Percentiles rank a stretch among this genome's conserved stretches.
Evolutionary conservation across 495 filamentous ascomycete species (phyloP).

Genomic region (Tuber indicum): DNA sequence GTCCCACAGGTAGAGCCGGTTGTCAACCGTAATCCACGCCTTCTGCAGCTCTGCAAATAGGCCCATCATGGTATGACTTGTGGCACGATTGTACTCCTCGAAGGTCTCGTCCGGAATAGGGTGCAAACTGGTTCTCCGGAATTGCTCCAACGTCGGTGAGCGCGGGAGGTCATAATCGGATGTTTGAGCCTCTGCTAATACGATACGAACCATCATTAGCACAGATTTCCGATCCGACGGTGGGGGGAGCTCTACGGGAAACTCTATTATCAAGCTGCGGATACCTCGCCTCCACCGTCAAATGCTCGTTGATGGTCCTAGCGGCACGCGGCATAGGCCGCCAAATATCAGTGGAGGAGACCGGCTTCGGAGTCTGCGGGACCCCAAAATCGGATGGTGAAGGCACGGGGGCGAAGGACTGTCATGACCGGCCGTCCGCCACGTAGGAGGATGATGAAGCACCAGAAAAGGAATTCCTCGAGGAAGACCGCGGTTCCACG

Average conservation of each 20-base stretch:
- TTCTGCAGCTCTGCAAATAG: slow-evolving; percentile 88
- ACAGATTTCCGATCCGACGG: slow-evolving; percentile 4
- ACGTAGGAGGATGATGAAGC: slow-evolving; percentile 8
- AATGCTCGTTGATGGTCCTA: slow-evolving; percentile 69
- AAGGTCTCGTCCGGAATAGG: slow-evolving; percentile 83
- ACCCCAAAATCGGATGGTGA: neutral
- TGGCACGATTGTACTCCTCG: slow-evolving; percentile 75
- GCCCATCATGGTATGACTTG: slow-evolving; percentile 81
- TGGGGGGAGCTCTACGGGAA: slow-evolving; percentile 59
- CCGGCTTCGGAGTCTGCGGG: slow-evolving; percentile 15
- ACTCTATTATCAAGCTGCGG: slow-evolving; percentile 87
- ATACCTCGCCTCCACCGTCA: slow-evolving; percentile 68
- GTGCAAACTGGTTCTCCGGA: slow-evolving; percentile 72
- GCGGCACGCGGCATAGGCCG: slow-evolving; percentile 72
- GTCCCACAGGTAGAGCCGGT: slow-evolving; percentile 94
- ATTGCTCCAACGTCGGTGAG: slow-evolving; percentile 72
- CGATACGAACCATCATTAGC: slow-evolving; percentile 5
- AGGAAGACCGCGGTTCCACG: slow-evolving; percentile 31
- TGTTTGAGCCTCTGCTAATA: slow-evolving; percentile 65
- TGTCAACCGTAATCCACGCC: slow-evolving; percentile 94
- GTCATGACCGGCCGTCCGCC: slow-evolving; percentile 24
- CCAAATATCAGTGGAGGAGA: slow-evolving; percentile 41
- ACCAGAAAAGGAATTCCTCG: slow-evolving; percentile 13
- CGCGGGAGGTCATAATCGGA: slow-evolving; percentile 78
- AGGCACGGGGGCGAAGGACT: slow-evolving; percentile 10